A percentile compares a stretch with the other conserved stretches of the same genome.
These are phyloP conservation scores for Globisporangium radiosum DNA, from an alignment of 352 stramenopile species.

Conservation along the genomic window DNA sequence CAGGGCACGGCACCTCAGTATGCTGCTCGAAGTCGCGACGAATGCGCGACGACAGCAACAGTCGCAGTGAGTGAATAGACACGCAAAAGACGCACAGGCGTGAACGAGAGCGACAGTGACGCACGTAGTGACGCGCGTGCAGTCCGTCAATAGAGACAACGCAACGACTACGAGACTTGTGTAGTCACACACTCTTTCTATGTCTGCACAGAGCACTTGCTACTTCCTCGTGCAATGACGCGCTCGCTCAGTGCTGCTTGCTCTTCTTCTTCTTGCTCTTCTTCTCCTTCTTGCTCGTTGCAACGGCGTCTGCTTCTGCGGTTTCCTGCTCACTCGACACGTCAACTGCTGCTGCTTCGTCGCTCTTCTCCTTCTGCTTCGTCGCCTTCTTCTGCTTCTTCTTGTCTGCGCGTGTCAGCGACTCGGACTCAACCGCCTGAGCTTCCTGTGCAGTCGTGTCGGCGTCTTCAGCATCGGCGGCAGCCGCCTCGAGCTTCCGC, in stretches of 20 bases:
- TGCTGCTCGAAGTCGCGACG: slow-evolving; percentile 63
- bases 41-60: slow-evolving; percentile 13
- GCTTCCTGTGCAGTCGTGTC: not conserved
- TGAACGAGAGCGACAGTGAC: too few relatives aligned
- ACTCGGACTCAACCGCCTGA: slow-evolving; percentile 1
- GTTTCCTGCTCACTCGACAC: slow-evolving; percentile 9
- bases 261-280: slow-evolving; percentile 37
- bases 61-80: not conserved
- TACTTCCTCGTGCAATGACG: not conserved
- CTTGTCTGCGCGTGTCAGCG: slow-evolving; percentile 12
- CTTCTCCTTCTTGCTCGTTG: slow-evolving; percentile 14
- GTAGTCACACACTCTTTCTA: too few relatives aligned
- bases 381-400: slow-evolving; percentile 12
- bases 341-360: slow-evolving; percentile 5
- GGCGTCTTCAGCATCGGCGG: slow-evolving; percentile 5
- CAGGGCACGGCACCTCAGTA: slow-evolving; percentile 52
- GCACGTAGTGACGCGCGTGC: too few relatives aligned
- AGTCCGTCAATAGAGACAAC: not conserved
- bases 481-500: slow-evolving; percentile 12
- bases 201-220: too few relatives aligned
- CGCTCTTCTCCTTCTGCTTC: slow-evolving; percentile 23
- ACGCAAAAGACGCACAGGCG: not conserved
- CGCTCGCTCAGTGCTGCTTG: slow-evolving; percentile 12
- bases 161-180: not conserved
- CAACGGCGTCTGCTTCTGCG: slow-evolving; percentile 2